phyloP scores from a whole-genome alignment of 441 rosid species.

The Brassica hybrid region DNA sequence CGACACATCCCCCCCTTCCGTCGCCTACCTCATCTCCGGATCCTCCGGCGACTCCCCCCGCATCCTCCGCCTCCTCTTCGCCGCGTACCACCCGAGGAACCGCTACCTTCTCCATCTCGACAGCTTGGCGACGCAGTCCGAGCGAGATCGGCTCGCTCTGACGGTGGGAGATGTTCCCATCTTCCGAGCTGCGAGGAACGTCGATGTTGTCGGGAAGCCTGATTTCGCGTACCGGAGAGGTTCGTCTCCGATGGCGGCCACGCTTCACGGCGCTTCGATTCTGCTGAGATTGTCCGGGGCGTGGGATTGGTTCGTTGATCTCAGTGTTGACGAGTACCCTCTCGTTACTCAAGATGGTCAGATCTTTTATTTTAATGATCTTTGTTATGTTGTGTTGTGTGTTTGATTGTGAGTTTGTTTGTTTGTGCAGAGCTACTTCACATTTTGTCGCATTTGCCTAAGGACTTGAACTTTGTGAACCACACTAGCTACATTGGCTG shows the following conservation, averaged over 20 bases:
- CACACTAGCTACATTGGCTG: too few relatives aligned
- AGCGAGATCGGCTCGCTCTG: constrained; percentile 73
- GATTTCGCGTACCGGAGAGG: constrained; percentile 81
- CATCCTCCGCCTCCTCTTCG: constrained; percentile 77
- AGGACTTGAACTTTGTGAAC: too few relatives aligned
- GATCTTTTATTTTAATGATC: constrained; percentile 1
- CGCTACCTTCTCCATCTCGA: constrained; percentile 86
- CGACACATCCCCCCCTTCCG: constrained; percentile 47
- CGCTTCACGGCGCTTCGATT: constrained; percentile 87
- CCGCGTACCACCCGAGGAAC: constrained; percentile 79
- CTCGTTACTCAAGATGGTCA: constrained; percentile 94
- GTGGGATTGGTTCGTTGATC: constrained; percentile 94
- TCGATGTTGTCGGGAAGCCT: constrained; percentile 79
- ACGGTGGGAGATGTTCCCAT: constrained; percentile 56
- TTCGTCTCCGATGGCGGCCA: constrained; percentile 76
- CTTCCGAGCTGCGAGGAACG: constrained; percentile 79
- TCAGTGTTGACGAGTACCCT: constrained; percentile 80
- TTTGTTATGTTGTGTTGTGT: neutral
- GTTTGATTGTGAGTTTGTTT: too few relatives aligned
- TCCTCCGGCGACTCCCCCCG: constrained; percentile 71
- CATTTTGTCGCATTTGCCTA: too few relatives aligned
- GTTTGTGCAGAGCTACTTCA: too few relatives aligned
- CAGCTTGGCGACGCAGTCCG: constrained; percentile 59
- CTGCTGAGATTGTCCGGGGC: constrained; percentile 64
- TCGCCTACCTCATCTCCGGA: constrained; percentile 78